These are phyloP conservation scores for Dysphania ambrosioides DNA, from an alignment of 148 eudicot genomes.

Conservation along the genomic window DNA sequence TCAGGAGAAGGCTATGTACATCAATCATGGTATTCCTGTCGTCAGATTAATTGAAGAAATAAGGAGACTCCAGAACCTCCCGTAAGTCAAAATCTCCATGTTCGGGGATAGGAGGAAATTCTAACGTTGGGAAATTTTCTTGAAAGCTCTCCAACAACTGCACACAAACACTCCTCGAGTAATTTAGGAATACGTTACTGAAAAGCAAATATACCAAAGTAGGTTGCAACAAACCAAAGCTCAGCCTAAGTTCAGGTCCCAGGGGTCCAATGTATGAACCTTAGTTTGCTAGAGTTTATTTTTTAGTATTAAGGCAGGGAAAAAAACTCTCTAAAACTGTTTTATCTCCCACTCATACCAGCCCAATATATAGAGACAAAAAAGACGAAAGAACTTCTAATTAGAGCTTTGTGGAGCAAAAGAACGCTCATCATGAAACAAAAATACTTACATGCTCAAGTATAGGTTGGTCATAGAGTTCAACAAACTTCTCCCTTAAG, in stretches of 20 bases:
- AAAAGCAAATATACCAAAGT: not conserved
- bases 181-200: not conserved
- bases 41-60: slow-evolving; percentile 74
- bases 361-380: no score
- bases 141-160: slow-evolving; percentile 80
- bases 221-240: not conserved
- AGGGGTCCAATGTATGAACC: not conserved
- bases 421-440: not conserved
- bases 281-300: not conserved
- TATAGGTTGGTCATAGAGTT: slow-evolving; percentile 82
- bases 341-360: not conserved
- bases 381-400: no score
- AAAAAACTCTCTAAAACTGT: no score
- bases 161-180: not conserved
- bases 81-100: slow-evolving; percentile 85
- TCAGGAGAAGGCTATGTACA: slow-evolving; percentile 7
- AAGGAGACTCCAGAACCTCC: slow-evolving; percentile 73
- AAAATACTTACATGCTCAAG: slow-evolving; percentile 73
- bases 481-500: slow-evolving; percentile 88
- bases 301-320: no score
- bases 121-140: slow-evolving; percentile 51
- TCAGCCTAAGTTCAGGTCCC: not conserved
- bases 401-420: not conserved
- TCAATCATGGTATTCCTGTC: slow-evolving; percentile 4
- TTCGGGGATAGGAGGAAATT: slow-evolving; percentile 87